Evolutionary conservation across 2,329 filamentous ascomycete genomes (phyloP), one percentile per base, ranked within the genome.

Genomic region (Colletotrichum plurivorum): DNA sequence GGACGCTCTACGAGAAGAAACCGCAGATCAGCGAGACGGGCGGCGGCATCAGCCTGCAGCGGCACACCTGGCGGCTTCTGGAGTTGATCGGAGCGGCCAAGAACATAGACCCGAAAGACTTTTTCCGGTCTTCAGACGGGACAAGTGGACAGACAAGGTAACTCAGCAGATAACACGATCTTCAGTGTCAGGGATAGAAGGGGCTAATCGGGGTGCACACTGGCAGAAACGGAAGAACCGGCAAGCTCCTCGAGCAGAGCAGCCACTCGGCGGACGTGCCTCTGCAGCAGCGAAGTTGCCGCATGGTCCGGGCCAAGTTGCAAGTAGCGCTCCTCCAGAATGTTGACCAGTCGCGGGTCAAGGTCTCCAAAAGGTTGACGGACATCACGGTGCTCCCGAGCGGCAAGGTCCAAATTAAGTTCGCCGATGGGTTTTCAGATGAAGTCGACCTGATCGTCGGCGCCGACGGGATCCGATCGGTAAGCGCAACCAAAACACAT

Each of bases 401-500:
- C 15, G 75, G 73, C 0, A 84, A 82, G 4, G 75, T 85, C 1
- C 71, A 76, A 3, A 75, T 88, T 10, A 54, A 65, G 0, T 88
- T 89, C 65, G 78, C 82, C 13, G 85, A 88, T 70, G 81, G 81
- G 4, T 73, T 72, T 5, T 59, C 53, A 0, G 80, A 79, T 2
- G 74, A 79, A 16, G 80, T 80, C 3, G 85, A 87, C 69, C 73
- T 88, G 0, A 78, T 88, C 1, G 79, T 88, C 2, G 86, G 85
- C 0, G 86, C 84, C 5, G 84, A 88, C 72, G 84, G 86, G 3
- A 87, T 87, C 59, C 81, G 84, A 65, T 87, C 84, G 5, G 82
- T 85, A 71, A 43, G 76, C 12, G 82, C 85, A 71, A 43, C 76
- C 10, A 18, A 43, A 4, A 15, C 15, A 15, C 10, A n/a, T 2